Base-by-base conservation (phyloP, 106 monocot genomes). In the Chionographis japonica region DNA sequence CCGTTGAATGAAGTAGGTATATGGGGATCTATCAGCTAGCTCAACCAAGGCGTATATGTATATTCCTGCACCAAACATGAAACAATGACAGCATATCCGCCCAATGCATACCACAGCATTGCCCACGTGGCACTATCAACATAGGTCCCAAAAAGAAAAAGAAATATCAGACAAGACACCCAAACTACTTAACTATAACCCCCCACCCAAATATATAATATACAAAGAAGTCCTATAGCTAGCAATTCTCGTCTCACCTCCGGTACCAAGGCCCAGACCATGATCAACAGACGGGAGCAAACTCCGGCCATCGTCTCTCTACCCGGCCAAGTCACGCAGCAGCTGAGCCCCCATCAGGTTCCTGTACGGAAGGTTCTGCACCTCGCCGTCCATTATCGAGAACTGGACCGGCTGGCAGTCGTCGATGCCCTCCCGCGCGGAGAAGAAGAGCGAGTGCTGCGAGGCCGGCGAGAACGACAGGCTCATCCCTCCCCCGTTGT, bases 291-390 rank as follows among this genome's bases (percentile, higher is more conserved):
- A 58, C 8, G 6, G 1, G 7, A 27, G 8, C 58, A 6, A 5
- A 36, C 38, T 54, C 12, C 40, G 16, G 10, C 14, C 11, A 0
- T 35, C 67, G 13, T n/a, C 40, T 65, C 13, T 36, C 61, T 40
- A 71, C 36, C 75, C 66, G 42, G 76, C 63, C 50, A 79, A 68
- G 39, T 84, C 75, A 68, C 71, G 84, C 40, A 84, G 56, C 52
- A 79, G 62, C 19, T 79, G 84, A 68, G 75, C 67, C 2, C 72
- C 84, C 68, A 76, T 75, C 41, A 80, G 55, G 55, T 84, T 76
- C 20, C 72, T 75, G 52, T 83, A 75, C 9, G 83, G 78, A 9
- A 79, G 68, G 52, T 60, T 78, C 58, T 73, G 77, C 14, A 19
- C 72, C 61, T 72, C 75, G 15, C 69, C 86, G 38, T 75, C 79